phyloP scores from a whole-genome alignment of 495 filamentous ascomycete species.

The Xylaria curta region DNA sequence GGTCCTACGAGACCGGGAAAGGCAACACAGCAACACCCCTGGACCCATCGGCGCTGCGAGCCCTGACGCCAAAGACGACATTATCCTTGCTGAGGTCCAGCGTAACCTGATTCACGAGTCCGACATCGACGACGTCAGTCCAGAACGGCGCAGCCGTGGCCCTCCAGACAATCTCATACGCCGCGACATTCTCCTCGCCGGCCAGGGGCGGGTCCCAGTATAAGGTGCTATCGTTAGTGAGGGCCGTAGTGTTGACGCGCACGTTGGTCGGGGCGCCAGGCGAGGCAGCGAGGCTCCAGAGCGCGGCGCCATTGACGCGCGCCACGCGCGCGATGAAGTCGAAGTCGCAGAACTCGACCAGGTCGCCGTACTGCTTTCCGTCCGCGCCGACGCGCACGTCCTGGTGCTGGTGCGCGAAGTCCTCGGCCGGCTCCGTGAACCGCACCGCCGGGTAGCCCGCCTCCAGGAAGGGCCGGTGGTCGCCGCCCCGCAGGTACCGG shows the following conservation, averaged over 20 bases:
- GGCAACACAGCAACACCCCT: slow-evolving; percentile 40
- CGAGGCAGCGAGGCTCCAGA: slow-evolving; percentile 57
- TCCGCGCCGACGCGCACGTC: slow-evolving; percentile 45
- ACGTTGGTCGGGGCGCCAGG: slow-evolving; percentile 54
- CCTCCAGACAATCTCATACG: slow-evolving; percentile 61
- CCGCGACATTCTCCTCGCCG: slow-evolving; percentile 33
- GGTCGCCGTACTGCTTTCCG: slow-evolving; percentile 58
- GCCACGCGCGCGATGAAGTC: slow-evolving; percentile 58
- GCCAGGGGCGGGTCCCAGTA: slow-evolving; percentile 44
- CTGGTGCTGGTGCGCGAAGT: slow-evolving; percentile 63
- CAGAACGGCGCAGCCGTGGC: slow-evolving; percentile 52
- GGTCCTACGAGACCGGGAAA: slow-evolving; percentile 27
- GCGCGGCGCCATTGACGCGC: slow-evolving; percentile 54
- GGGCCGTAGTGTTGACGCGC: slow-evolving; percentile 48
- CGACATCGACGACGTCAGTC: slow-evolving; percentile 51
- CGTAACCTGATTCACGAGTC: slow-evolving; percentile 44
- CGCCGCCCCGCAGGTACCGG: slow-evolving; percentile 59
- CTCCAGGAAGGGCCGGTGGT: slow-evolving; percentile 58
- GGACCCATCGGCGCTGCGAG: slow-evolving; percentile 51
- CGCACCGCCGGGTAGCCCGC: slow-evolving; percentile 57
- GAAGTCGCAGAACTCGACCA: slow-evolving; percentile 59
- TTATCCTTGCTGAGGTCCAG: slow-evolving; percentile 59
- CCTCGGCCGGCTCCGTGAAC: slow-evolving; percentile 61
- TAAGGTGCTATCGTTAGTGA: slow-evolving; percentile 54
- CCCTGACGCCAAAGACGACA: slow-evolving; percentile 57